A percentile compares a stretch with the other conserved stretches of the same genome.
Conservation (phyloP, 306 rosid species). For the Cicer pinnatifidum region DNA sequence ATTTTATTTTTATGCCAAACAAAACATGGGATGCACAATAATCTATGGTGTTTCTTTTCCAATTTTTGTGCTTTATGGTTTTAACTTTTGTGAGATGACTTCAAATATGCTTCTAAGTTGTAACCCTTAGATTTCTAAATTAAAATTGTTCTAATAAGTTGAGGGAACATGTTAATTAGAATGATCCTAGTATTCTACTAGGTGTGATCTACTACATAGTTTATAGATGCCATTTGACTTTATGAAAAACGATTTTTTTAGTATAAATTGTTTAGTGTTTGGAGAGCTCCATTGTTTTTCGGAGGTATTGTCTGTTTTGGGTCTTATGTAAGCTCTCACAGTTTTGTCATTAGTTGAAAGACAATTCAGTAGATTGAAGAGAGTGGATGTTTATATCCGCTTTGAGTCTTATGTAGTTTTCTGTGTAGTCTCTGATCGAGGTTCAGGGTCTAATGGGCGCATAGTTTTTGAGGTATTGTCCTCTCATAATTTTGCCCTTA, state of each 20-base stretch:
- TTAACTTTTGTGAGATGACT: slow-evolving; percentile 3
- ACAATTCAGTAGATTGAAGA: no score
- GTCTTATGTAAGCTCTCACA: no score
- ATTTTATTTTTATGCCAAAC: neutral
- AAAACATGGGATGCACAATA: slow-evolving; percentile 6
- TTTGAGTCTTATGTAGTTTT: no score
- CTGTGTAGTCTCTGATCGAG: no score
- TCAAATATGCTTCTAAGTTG: neutral
- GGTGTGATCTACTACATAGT: neutral
- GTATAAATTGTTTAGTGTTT: neutral
- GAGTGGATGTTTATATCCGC: no score
- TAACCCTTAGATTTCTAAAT: slow-evolving; percentile 7
- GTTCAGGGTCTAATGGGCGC: no score
- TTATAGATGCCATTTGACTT: neutral
- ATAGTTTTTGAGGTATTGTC: no score
- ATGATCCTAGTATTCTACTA: neutral
- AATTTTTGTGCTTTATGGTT: neutral
- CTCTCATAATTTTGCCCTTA: no score
- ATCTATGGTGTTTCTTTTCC: slow-evolving; percentile 3
- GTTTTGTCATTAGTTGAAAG: no score
- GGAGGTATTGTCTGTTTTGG: no score
- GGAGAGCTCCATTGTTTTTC: no score
- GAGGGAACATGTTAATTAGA: slow-evolving; percentile 4
- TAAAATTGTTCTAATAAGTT: neutral
- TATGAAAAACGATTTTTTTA: neutral